Conservation (phyloP, 2,329 filamentous ascomycete genomes). For the Triangularia verruculosa region DNA sequence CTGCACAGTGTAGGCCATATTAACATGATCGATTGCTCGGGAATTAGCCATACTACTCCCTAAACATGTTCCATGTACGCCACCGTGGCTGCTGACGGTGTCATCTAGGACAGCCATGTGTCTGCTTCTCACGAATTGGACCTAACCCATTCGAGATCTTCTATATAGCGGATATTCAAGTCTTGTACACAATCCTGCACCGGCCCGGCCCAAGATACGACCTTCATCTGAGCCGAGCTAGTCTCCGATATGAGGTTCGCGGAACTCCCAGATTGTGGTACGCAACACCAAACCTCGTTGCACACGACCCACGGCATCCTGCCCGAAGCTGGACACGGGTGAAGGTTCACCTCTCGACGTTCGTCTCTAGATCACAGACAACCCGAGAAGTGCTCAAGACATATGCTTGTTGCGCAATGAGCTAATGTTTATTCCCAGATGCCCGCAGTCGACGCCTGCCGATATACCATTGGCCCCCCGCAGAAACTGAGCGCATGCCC, state of each 20-base stretch:
- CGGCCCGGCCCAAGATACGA: neutral
- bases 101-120: neutral
- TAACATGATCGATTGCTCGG: too few relatives aligned
- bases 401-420: neutral
- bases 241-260: slow-evolving; percentile 18
- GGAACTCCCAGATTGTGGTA: slow-evolving; percentile 14
- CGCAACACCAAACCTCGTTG: slow-evolving; percentile 11
- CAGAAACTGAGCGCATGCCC: neutral
- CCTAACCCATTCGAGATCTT: neutral
- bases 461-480: neutral
- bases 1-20: too few relatives aligned
- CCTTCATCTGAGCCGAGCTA: neutral
- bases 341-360: neutral
- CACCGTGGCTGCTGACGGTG: too few relatives aligned
- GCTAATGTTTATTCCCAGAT: neutral
- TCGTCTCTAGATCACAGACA: neutral
- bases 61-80: too few relatives aligned
- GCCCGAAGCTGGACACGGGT: neutral
- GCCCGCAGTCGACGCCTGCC: neutral
- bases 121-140: neutral
- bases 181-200: neutral
- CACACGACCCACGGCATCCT: slow-evolving; percentile 10
- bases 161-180: neutral
- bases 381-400: neutral
- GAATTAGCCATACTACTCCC: too few relatives aligned